Base-by-base conservation (phyloP, 2,329 filamentous ascomycete species). In the Hypoxylon sp. region DNA sequence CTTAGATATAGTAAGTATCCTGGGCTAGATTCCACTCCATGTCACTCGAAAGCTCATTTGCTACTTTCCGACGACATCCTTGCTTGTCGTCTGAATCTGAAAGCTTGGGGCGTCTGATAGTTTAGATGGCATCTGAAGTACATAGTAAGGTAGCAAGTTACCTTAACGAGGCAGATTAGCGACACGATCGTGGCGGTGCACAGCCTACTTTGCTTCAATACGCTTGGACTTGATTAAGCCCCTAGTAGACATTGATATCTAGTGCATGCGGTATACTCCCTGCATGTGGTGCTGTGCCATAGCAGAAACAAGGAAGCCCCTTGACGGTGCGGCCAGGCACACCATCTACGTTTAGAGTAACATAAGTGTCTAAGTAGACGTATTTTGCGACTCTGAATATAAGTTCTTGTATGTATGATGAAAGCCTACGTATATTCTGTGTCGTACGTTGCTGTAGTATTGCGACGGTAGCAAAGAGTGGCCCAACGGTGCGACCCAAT, bases 151-250 rank as follows among this genome's bases (percentile, higher is more conserved):
- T 23, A 25, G 47, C 14, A 46, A 45, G 37, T 7, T 41, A 21
- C 37, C 37, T 7, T 21, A 21, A 41, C 16, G 9, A 45, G 55
- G 50, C 46, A 29, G 23, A 43, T 47, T 27, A 16, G 30, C 53
- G 37, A 53, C 39, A 7, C 12, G 41, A 41, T 23, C 27, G 11
- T 53, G 53, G 53, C 25, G 23, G 47, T 59, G 61, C 61, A 59
- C 50, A 55, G 61, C 54, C 61, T 53, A 12, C 21, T 41, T 43
- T 47, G 43, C 46, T 39, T 63, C 41, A n/a, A 16, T 11, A 19
- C 27, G 25, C 39, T 48, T 37, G 14, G n/a, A 30, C 30, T 8
- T 43, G 39, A 27, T 27, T 25, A 30, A 43, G 25, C 43, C 23
- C n/a, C n/a, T n/a, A n/a, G n/a, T 61, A 34, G 51, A 34, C 32